These are phyloP conservation scores for Penicillium capsulatum DNA, from an alignment of 2,329 filamentous ascomycete genomes.

Conservation along the genomic window DNA sequence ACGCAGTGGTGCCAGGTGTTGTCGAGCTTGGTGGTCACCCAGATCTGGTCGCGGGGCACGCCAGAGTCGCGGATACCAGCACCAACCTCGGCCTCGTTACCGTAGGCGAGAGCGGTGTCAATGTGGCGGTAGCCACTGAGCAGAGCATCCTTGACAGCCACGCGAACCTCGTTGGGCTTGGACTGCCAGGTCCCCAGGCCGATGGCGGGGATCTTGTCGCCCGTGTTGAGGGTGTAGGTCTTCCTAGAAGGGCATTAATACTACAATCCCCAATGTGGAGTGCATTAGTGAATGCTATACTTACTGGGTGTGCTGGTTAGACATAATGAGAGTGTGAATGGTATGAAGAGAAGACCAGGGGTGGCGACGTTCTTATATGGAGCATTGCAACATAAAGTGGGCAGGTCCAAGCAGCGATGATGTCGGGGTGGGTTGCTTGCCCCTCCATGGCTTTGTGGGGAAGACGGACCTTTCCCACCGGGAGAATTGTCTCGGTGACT, in stretches of 20 bases:
- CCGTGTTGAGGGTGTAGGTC: conserved; percentile 48
- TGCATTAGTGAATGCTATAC: not conserved
- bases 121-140: conserved; percentile 55
- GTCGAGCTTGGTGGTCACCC: conserved; percentile 66
- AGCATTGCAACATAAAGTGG: conserved; percentile 11
- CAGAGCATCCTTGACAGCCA: conserved; percentile 48
- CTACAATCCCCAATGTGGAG: not conserved
- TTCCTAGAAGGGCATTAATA: conserved; percentile 23
- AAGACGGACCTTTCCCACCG: no score
- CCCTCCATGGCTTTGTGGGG: no score
- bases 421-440: conserved; percentile 11
- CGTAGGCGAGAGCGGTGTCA: conserved; percentile 52
- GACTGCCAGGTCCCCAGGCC: conserved; percentile 57
- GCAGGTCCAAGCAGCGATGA: conserved; percentile 26
- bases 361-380: not conserved
- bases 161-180: conserved; percentile 49
- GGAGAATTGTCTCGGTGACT: no score
- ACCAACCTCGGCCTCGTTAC: conserved; percentile 65
- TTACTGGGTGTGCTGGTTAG: conserved; percentile 23
- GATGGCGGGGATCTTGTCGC: conserved; percentile 47
- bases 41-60: conserved; percentile 62
- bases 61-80: conserved; percentile 62
- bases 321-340: conserved; percentile 15
- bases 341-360: not conserved
- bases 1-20: conserved; percentile 62